phyloP scores from a whole-genome alignment of 371 early-diverging fungal species.

The Phascolomyces articulosus region DNA sequence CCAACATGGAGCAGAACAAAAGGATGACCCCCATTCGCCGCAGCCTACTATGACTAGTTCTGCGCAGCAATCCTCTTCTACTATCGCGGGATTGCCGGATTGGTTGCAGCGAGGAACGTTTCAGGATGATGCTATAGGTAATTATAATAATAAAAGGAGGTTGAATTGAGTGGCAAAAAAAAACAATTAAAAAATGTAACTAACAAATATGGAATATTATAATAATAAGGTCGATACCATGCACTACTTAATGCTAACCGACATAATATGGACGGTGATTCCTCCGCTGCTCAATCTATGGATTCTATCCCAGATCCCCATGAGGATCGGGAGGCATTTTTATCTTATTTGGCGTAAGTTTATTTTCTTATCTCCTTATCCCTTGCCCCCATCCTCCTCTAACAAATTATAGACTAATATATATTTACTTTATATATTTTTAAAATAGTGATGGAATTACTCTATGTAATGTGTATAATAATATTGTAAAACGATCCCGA shows the following conservation, averaged over 20 bases:
- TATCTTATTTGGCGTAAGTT: conserved; percentile 45
- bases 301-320: conserved; percentile 43
- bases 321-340: conserved; percentile 49
- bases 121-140: conserved; percentile 38
- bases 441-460: conserved; percentile 53
- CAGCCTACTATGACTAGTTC: no score
- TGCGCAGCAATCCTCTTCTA: background rate
- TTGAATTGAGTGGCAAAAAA: no score
- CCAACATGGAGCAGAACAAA: no score
- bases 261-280: conserved; percentile 11
- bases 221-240: conserved; percentile 39
- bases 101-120: conserved; percentile 44
- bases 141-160: background rate
- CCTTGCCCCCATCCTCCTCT: no score
- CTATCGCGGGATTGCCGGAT: conserved; percentile 15
- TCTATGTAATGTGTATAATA: conserved; percentile 59
- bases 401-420: no score
- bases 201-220: background rate
- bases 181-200: background rate
- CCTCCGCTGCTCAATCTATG: background rate
- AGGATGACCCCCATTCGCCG: background rate
- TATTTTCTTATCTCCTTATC: background rate
- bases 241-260: conserved; percentile 44
- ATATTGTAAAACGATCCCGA: conserved; percentile 59
- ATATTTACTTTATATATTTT: no score